Evolutionary conservation across 2,329 filamentous ascomycete genomes (phyloP).

Genomic region (Colletotrichum sp.): DNA sequence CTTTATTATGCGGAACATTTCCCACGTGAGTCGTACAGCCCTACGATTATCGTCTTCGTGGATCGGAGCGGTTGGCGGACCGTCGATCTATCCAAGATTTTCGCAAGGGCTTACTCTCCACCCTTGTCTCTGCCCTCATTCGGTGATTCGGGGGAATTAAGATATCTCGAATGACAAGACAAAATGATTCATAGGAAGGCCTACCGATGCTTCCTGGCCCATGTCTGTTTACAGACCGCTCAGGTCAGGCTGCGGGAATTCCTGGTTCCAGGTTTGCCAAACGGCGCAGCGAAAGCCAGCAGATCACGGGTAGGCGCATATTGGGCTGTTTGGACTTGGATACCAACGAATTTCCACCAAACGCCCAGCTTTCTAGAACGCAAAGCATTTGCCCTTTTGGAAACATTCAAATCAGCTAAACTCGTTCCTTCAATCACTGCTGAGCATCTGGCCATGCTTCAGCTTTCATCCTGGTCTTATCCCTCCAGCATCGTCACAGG

Average conservation of each 20-base stretch:
- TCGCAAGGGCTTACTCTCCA: background rate
- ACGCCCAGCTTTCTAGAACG: background rate
- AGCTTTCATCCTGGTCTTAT: background rate
- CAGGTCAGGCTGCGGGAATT: background rate
- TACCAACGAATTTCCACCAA: background rate
- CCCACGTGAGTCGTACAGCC: background rate
- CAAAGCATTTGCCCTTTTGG: background rate
- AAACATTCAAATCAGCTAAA: background rate
- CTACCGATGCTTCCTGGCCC: background rate
- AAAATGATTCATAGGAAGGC: background rate
- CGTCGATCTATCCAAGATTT: background rate
- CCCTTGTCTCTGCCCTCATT: background rate
- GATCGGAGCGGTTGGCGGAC: background rate
- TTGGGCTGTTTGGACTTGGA: background rate
- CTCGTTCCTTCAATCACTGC: background rate
- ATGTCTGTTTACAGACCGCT: background rate
- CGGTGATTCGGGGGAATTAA: background rate
- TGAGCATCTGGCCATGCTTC: background rate
- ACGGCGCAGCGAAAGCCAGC: background rate
- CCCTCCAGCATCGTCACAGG: background rate
- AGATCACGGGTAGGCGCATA: conserved; percentile 1
- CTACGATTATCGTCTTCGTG: background rate
- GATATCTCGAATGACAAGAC: background rate
- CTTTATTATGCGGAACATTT: background rate
- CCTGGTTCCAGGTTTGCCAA: background rate